Evolutionary conservation across 2,329 filamentous ascomycete species (phyloP), one percentile per base, ranked within the genome.

Genomic region (Huntiella savannae): DNA sequence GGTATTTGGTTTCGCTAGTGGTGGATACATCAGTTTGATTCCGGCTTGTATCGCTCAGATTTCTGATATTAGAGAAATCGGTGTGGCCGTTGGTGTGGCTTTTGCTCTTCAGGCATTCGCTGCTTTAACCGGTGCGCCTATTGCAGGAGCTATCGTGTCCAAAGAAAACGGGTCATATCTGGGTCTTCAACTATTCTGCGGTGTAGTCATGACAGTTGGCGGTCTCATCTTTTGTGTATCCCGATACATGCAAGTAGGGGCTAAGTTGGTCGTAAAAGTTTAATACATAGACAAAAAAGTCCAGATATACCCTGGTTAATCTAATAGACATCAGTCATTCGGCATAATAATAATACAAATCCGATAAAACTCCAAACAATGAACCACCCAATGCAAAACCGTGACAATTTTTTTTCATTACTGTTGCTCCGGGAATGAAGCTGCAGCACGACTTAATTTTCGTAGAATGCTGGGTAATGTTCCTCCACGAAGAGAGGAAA

Each of bases 1-100:
- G n/a, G 59, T 82, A 5, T 85, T 80, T 53, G 81, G 79, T 13
- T 82, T 84, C 56, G 69, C 69, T 11, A 77, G 73, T 0, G 81
- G 80, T 10, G 72, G 73, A 2, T 80, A 77, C 53, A 71, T 81
- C 33, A 72, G 72, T 0, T 62, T 84, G 13, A 65, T 66, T 0
- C 76, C 80, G 0, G 69, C 77, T 0, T 62, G 81, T 11, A 64
- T 86, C 16, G 78, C 77, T 1, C 78, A 85, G 54, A 79, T 85
- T 51, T 77, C 73, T 1, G 77, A 82, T 40, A 70, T 83, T 34
- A 65, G 72, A 15, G 69, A 82, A 57, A 77, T 86, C 33, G 82
- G 82, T 11, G 70, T 77, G 1, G 67, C 81, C 4, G 75, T 70
- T 2, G 82, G 82, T 1, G 68, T 71, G 0, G 66, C 74, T 19